phyloP scores from a whole-genome alignment of 2,329 filamentous ascomycete genomes.

The Sporothrix inflata region DNA sequence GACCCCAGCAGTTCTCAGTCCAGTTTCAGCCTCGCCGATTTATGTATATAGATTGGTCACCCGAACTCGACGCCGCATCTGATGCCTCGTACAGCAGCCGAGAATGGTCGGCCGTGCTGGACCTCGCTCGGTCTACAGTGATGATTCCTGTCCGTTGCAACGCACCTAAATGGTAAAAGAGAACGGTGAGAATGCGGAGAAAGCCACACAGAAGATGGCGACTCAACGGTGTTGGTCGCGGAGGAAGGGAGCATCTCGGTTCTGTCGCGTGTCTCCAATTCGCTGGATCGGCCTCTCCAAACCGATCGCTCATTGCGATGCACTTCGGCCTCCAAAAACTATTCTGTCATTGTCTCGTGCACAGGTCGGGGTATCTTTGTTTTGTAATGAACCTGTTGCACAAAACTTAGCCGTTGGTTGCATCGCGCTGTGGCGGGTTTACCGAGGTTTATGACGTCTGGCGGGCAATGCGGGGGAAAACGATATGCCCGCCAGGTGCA shows the following conservation, averaged over 20 bases:
- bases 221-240: not conserved
- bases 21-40: constrained; percentile 16
- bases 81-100: not conserved
- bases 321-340: not conserved
- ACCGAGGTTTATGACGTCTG: constrained; percentile 12
- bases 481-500: not conserved
- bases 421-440: not conserved
- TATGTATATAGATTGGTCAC: not conserved
- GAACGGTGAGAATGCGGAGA: not conserved
- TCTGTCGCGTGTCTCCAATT: not conserved
- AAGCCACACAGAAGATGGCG: not conserved
- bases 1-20: not conserved
- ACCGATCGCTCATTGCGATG: not conserved
- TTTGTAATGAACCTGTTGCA: not conserved
- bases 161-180: not conserved
- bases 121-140: not conserved
- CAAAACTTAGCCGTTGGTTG: not conserved
- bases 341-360: not conserved
- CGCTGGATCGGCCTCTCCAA: constrained; percentile 1
- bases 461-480: constrained; percentile 16
- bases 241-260: not conserved
- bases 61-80: not conserved
- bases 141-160: too few relatives aligned
- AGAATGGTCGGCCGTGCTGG: not conserved
- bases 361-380: not conserved